A percentile compares a stretch with the other conserved stretches of the same genome.
Evolutionary conservation across 768 basidiomycete genomes (phyloP).

Genomic region (Lactifluus hygrophoroides): DNA sequence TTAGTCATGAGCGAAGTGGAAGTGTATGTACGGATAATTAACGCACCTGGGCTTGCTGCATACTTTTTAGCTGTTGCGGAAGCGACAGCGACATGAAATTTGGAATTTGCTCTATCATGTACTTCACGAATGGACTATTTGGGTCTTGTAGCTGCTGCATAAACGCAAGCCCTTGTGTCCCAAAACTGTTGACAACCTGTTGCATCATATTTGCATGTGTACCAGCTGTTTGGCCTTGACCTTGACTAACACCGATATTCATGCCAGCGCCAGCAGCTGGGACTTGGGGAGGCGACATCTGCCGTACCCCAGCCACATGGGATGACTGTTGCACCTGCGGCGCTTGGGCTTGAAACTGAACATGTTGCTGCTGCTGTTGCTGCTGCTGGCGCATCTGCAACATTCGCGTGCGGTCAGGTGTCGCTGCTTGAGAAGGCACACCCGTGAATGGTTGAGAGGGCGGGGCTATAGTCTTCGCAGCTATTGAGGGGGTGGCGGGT

Average conservation of each 20-base stretch:
- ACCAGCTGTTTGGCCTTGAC: conserved; percentile 1
- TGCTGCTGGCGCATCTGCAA: conserved; percentile 16
- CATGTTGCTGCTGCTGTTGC: conserved; percentile 18
- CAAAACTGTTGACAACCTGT: conserved; percentile 7
- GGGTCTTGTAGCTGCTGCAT: conserved; percentile 20
- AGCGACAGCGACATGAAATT: conserved; percentile 15
- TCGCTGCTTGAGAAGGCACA: neutral
- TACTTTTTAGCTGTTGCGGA: conserved; percentile 10
- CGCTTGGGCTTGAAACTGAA: conserved; percentile 6
- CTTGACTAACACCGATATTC: neutral
- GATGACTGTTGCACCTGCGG: conserved; percentile 1
- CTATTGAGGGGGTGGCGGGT: conserved; percentile 5
- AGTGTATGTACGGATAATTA: neutral
- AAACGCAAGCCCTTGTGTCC: conserved; percentile 8
- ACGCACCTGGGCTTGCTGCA: conserved; percentile 20
- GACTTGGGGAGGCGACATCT: conserved; percentile 15
- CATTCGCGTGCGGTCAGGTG: conserved; percentile 5
- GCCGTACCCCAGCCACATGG: conserved; percentile 5
- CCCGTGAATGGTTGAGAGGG: conserved; percentile 1
- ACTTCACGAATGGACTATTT: conserved; percentile 18
- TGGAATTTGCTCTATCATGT: conserved; percentile 18
- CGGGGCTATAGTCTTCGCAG: conserved; percentile 3
- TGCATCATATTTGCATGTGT: conserved; percentile 2
- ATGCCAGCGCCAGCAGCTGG: conserved; percentile 1
- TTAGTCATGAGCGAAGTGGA: neutral